Conservation (phyloP, 2,329 filamentous ascomycete genomes). For the Pseudocercospora fuligena region DNA sequence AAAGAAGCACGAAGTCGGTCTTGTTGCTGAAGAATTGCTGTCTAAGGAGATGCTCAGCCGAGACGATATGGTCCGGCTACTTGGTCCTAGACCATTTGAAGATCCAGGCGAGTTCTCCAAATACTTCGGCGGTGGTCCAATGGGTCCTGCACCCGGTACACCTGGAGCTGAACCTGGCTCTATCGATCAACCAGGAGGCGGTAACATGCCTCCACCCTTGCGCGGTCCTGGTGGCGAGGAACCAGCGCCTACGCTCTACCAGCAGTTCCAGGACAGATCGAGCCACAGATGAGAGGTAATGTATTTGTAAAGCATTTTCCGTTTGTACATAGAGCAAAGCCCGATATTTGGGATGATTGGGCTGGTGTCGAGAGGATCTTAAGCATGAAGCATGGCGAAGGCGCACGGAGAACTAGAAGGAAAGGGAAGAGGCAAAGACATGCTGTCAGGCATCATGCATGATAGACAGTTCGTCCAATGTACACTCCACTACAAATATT, state of each 20-base stretch:
- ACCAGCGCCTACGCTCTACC: conserved; percentile 37
- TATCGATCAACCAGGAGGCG: conserved; percentile 24
- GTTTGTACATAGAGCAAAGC: conserved; percentile 1
- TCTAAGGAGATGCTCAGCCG: conserved; percentile 87
- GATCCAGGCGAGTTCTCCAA: conserved; percentile 90
- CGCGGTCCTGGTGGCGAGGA: conserved; percentile 27
- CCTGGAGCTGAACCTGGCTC: conserved; percentile 22
- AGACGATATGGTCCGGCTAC: conserved; percentile 87
- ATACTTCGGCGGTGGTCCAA: conserved; percentile 69
- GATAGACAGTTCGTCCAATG: neutral
- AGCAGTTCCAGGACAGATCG: conserved; percentile 28
- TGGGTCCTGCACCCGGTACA: conserved; percentile 22
- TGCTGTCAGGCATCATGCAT: neutral
- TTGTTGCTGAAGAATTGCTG: conserved; percentile 91
- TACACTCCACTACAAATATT: neutral
- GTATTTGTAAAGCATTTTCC: neutral
- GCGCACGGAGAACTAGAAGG: neutral
- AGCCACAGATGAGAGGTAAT: neutral
- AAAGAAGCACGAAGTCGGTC: conserved; percentile 85
- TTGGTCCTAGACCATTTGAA: conserved; percentile 82
- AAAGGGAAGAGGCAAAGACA: neutral
- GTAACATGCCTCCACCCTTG: conserved; percentile 30
- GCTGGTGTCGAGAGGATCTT: neutral
- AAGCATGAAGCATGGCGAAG: conserved; percentile 6
- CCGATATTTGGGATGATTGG: neutral